Base-by-base conservation (phyloP, 2,329 filamentous ascomycete genomes). In the Cercospora janseana region DNA sequence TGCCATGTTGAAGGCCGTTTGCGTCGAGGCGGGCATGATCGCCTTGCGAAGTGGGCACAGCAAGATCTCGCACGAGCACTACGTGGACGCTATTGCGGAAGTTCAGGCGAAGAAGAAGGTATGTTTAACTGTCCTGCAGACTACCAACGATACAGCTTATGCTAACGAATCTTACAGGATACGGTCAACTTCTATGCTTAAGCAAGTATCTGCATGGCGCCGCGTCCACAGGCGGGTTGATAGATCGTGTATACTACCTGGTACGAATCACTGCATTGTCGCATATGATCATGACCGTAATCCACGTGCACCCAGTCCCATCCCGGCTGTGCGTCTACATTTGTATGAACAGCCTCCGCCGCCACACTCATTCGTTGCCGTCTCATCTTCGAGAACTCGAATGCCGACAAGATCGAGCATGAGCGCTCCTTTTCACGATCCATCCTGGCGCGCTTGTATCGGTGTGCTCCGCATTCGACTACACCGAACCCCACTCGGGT, bases 1-100 rank as follows among this genome's bases (percentile, higher is more conserved):
- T 69, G 93, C 93, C 54, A 92, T 95, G 83, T 76, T 98, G 62
- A 98, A 98, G 80, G 93, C 93, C 34, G 93, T 98, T 16, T 98
- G 93, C 70, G 93, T 98, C 20, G 93, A 98, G 76, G 93, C 93
- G 44, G 93, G 93, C 69, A 98, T 98, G 93, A 98, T 98, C 74
- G 93, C 93, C 21, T 77, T 98, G 66, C 82, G 93, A 62, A 89
- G 86, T 70, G 93, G 93, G 55, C 91, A 95, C 79, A 90, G 86
- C 74, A 96, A 96, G 80, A 93, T 98, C 67, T 87, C 87, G 53
- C 93, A 98, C 70, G 93, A 98, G 76, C 89, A 98, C 72, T 98
- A 97, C 68, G 93, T 98, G 43, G 93, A 98, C 77, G 93, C 93
- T 54, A 97, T 98, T 70, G 82, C 90, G 28, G 93, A 98, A 74